Evolutionary conservation across 495 filamentous ascomycete genomes (phyloP), one percentile per base, ranked within the genome.

Genomic region (Aspergillus coremiiformis): DNA sequence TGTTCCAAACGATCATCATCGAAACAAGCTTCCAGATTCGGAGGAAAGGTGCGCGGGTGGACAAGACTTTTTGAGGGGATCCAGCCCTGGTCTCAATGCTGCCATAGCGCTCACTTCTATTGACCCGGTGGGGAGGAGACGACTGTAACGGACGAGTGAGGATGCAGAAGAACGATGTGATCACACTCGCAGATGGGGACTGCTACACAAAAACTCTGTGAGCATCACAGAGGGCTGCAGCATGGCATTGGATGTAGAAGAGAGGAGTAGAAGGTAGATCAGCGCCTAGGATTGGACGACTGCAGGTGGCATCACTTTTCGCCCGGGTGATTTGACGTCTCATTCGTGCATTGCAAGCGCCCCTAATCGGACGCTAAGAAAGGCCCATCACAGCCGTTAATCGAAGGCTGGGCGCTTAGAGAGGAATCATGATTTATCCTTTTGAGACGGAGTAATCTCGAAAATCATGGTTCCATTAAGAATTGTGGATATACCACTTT

Each of bases 31-130:
- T 57, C 56, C 44, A 37, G 24, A 46, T 49, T 9, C 56, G 44
- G 37, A 53, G 47, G 59, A 30, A 48, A 57, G 35, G 59, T 55
- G 55, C 46, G 59, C 65, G 66, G 67, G 60, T 57, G 56, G 56
- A 43, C 61, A 50, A 51, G 55, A 63, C 60, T 64, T 68, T 72
- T 70, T 71, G 65, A 73, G 66, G 69, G 61, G 59, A 49, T 48
- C 37, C 17, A 50, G 47, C 53, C 44, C 52, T 55, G 49, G 47
- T 43, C 47, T 45, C 12, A 51, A 49, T 56, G 22, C 47, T 53
- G 53, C 57, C 44, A 23, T 39, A 21, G 47, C 47, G 42, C 47
- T 44, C 49, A 37, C 50, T 29, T 50, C 11, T 15, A n/a, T n/a
- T 26, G 51, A 43, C 26, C 12, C 32, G 33, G 56, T 58, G 52